Evolutionary conservation across 2,329 filamentous ascomycete genomes (phyloP), one percentile per base, ranked within the genome.

Genomic region (Meredithiella fracta): DNA sequence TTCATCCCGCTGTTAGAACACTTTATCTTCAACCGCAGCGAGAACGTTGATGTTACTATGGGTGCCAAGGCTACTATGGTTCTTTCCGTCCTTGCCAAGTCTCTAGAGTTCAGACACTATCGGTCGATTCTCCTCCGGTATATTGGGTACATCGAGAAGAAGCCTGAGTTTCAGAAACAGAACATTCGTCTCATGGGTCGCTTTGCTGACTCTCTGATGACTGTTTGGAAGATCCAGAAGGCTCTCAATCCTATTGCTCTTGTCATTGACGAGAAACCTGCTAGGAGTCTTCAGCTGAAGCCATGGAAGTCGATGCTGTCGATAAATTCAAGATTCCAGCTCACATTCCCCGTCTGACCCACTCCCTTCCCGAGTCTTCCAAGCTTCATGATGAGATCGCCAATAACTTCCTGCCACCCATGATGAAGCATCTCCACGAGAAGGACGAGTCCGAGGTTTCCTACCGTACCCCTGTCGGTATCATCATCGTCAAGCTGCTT

Each of bases 401-500:
- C 42, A 78, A 79, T 20, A 82, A 82, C 60, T 85, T 95, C 62
- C 70, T 95, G 38, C 88, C 91, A 0, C 79, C 85, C 17, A 70
- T 98, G 31, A 76, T 83, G n/a, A 79, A 81, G 49, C 92, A 95
- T 65, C 77, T 97, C 26, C 90, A 96, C 63, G 83, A 94, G 63
- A 97, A 96, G 67, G 87, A 97, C 60, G 92, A 98, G 66, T 83
- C 88, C 1, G 90, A 89, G 52, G 91, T 98, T 67, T 95, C 90
- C 69, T 79, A 92, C 54, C 86, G 92, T 66, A 84, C 96, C 34
- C 90, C 91, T 0, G 85, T 95, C 3, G 90, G 89, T 25, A 79
- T 96, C 37, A 88, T 92, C 26, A 79, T 91, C 47, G 85, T 94
- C 59, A 95, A 95, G 67, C 75, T 97, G 15, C 72, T 98, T 54